phyloP scores from a whole-genome alignment of 176 grass and related monocot species.

The Aegilops sharonensis region DNA sequence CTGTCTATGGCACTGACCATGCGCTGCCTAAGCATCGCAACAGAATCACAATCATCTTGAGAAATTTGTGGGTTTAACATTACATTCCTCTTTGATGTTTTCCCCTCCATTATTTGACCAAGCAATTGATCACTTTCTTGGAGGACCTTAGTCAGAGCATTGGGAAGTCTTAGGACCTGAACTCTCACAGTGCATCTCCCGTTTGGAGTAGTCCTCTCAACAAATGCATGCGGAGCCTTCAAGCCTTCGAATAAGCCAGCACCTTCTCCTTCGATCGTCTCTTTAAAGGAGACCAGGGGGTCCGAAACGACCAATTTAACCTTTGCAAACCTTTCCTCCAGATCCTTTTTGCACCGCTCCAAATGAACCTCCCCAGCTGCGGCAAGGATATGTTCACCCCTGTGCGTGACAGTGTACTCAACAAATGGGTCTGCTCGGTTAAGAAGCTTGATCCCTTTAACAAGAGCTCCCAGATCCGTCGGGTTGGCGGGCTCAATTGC shows the following conservation, averaged over 20 bases:
- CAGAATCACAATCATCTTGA: slow-evolving; percentile 59
- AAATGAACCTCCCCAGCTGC: slow-evolving; percentile 96
- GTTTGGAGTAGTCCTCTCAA: slow-evolving; percentile 86
- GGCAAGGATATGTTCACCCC: slow-evolving; percentile 85
- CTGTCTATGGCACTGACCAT: slow-evolving; percentile 76
- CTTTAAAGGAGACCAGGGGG: slow-evolving; percentile 91
- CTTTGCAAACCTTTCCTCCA: slow-evolving; percentile 93
- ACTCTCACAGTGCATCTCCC: slow-evolving; percentile 73
- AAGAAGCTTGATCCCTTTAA: slow-evolving; percentile 76
- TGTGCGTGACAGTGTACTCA: slow-evolving; percentile 74
- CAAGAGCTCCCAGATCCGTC: slow-evolving; percentile 58
- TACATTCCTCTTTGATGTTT: slow-evolving; percentile 49
- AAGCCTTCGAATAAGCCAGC: slow-evolving; percentile 42
- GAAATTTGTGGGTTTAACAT: slow-evolving; percentile 23
- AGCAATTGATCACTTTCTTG: slow-evolving; percentile 80
- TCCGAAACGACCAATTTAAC: slow-evolving; percentile 73
- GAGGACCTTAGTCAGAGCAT: slow-evolving; percentile 67
- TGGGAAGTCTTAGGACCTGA: slow-evolving; percentile 76
- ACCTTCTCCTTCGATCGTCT: slow-evolving; percentile 82
- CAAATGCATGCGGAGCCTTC: slow-evolving; percentile 38
- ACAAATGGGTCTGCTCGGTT: slow-evolving; percentile 91
- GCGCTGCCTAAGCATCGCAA: slow-evolving; percentile 52
- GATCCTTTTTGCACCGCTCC: slow-evolving; percentile 91
- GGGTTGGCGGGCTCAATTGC: slow-evolving; percentile 76
- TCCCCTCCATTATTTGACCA: slow-evolving; percentile 73